A percentile compares a stretch with the other conserved stretches of the same genome.
phyloP scores from a whole-genome alignment of 208 protist genomes.

The Leishmania guyanensis region DNA sequence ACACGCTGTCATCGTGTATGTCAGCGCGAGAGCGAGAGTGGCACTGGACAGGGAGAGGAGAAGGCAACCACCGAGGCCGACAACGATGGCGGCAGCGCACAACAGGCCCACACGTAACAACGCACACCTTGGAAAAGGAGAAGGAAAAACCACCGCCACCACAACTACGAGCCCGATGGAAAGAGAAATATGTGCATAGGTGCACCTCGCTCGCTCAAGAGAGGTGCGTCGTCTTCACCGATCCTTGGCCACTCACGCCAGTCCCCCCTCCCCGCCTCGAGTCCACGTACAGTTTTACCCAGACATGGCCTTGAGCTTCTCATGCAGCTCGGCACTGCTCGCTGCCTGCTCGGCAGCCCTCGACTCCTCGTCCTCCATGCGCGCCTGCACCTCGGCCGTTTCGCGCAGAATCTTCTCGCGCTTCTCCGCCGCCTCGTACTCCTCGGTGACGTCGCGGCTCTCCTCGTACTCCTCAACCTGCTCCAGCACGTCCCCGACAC shows the following conservation, averaged over 20 bases:
- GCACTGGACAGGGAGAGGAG: neutral
- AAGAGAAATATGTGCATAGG: neutral
- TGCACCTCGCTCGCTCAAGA: neutral
- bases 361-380: conserved; percentile 24
- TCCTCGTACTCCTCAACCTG: conserved; percentile 80
- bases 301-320: conserved; percentile 27
- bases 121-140: neutral
- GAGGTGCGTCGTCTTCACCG: neutral
- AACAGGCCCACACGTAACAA: neutral
- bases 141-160: neutral
- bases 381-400: conserved; percentile 53
- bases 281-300: neutral
- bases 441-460: conserved; percentile 76
- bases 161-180: neutral
- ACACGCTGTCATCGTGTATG: neutral
- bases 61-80: neutral
- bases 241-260: neutral
- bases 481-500: conserved; percentile 76
- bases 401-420: conserved; percentile 69
- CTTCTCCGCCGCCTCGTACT: conserved; percentile 72
- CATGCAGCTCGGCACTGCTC: conserved; percentile 17
- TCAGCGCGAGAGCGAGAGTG: neutral
- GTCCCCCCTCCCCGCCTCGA: neutral
- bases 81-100: neutral
- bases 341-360: neutral